Evolutionary conservation across 164 flowering plant species (phyloP).

Genomic region (Dillenia turbinata): DNA sequence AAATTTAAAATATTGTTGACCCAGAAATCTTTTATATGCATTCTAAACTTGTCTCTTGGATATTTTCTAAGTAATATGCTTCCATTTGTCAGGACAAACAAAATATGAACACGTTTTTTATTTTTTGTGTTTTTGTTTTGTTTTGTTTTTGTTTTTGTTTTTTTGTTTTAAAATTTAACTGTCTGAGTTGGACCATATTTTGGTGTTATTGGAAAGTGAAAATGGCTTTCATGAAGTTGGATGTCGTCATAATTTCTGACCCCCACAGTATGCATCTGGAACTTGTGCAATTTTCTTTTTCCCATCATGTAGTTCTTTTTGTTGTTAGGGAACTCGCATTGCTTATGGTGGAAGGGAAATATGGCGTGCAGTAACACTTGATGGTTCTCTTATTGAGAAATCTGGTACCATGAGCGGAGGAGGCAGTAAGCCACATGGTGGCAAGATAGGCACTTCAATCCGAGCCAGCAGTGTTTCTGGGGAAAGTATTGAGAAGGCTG

Average conservation of each 20-base stretch:
- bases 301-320: neutral
- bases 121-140: too few species aligned
- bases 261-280: neutral
- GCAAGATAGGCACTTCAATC: conserved; percentile 91
- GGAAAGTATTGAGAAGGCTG: conserved; percentile 68
- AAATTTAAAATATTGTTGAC: too few species aligned
- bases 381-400: conserved; percentile 90
- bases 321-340: conserved; percentile 77
- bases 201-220: neutral
- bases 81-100: neutral
- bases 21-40: too few species aligned
- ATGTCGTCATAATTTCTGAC: neutral
- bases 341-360: conserved; percentile 81
- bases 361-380: conserved; percentile 86
- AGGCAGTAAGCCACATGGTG: conserved; percentile 89
- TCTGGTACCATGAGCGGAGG: conserved; percentile 99
- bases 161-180: too few species aligned
- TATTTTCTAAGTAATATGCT: neutral
- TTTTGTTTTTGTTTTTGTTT: too few species aligned
- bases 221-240: neutral
- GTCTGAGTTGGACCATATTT: neutral
- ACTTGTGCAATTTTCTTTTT: neutral
- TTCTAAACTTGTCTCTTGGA: too few species aligned
- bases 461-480: conserved; percentile 70
- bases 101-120: too few species aligned